Conservation (phyloP, 1,284 basidiomycete genomes). For the Cutaneotrichosporon cutaneum region DNA sequence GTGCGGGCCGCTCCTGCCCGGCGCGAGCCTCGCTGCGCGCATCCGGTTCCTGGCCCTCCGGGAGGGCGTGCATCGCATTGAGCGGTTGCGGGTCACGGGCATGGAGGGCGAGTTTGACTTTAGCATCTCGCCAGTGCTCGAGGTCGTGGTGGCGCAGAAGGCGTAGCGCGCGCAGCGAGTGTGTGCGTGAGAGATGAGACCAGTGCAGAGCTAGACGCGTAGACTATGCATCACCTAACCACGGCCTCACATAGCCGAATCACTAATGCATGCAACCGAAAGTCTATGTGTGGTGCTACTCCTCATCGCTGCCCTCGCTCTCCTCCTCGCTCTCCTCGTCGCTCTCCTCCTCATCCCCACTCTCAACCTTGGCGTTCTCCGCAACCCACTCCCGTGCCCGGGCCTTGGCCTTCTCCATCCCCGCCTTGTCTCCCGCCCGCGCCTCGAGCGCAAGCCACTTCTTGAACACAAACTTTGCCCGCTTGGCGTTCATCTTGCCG, state of each 20-base stretch:
- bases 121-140: slow-evolving; percentile 46
- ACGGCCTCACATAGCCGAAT: too few species aligned
- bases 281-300: slow-evolving; percentile 2
- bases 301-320: slow-evolving; percentile 1
- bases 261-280: slow-evolving; percentile 3
- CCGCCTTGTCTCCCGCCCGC: slow-evolving; percentile 80
- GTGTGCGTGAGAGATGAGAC: too few species aligned
- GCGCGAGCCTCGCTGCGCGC: slow-evolving; percentile 78
- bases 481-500: slow-evolving; percentile 87
- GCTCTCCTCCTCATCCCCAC: slow-evolving; percentile 23
- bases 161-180: neutral
- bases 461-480: slow-evolving; percentile 94
- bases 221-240: too few species aligned
- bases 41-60: slow-evolving; percentile 78
- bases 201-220: too few species aligned
- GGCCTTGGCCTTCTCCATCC: slow-evolving; percentile 75
- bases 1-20: slow-evolving; percentile 74
- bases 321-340: slow-evolving; percentile 9
- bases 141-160: slow-evolving; percentile 21
- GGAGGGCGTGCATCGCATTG: slow-evolving; percentile 74
- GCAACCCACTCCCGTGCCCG: slow-evolving; percentile 79
- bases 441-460: slow-evolving; percentile 93
- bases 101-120: slow-evolving; percentile 68
- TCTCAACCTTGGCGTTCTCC: slow-evolving; percentile 36
- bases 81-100: slow-evolving; percentile 70